Conservation (phyloP, 2,329 filamentous ascomycete species). For the Ramularia collo-cygni region DNA sequence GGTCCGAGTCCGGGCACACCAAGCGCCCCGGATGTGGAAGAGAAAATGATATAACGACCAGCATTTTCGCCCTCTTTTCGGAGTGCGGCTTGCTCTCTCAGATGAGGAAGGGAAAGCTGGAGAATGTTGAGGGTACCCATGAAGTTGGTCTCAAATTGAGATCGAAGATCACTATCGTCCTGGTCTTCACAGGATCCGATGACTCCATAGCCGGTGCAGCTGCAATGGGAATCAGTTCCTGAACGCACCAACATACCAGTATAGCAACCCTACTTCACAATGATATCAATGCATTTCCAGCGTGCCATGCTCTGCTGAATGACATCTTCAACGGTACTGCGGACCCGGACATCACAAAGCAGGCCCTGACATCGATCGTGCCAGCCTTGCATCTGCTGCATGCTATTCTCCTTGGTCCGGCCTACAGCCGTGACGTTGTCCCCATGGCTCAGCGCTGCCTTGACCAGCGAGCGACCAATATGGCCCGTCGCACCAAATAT, state of each 20-base stretch:
- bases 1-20: slow-evolving; percentile 88
- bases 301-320: slow-evolving; percentile 63
- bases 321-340: slow-evolving; percentile 66
- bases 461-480: slow-evolving; percentile 85
- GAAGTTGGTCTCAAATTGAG: slow-evolving; percentile 97
- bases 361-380: slow-evolving; percentile 67
- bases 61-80: slow-evolving; percentile 24
- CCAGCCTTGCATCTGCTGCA: slow-evolving; percentile 64
- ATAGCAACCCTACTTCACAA: slow-evolving; percentile 57
- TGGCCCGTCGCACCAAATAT: slow-evolving; percentile 97
- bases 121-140: slow-evolving; percentile 93
- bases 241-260: not conserved
- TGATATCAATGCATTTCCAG: slow-evolving; percentile 72
- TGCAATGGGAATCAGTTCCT: slow-evolving; percentile 11
- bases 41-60: slow-evolving; percentile 90
- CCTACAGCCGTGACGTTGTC: slow-evolving; percentile 85
- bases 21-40: slow-evolving; percentile 83
- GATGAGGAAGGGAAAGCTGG: slow-evolving; percentile 79
- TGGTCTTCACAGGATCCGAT: slow-evolving; percentile 96
- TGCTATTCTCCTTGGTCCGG: slow-evolving; percentile 68
- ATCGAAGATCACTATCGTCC: slow-evolving; percentile 86
- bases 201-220: slow-evolving; percentile 87
- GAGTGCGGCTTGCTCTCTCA: slow-evolving; percentile 57
- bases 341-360: slow-evolving; percentile 84
- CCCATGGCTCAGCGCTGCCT: slow-evolving; percentile 68